Evolutionary conservation across 495 filamentous ascomycete genomes (phyloP), one percentile per base, ranked within the genome.

Genomic region (Hypoxylon rickii): DNA sequence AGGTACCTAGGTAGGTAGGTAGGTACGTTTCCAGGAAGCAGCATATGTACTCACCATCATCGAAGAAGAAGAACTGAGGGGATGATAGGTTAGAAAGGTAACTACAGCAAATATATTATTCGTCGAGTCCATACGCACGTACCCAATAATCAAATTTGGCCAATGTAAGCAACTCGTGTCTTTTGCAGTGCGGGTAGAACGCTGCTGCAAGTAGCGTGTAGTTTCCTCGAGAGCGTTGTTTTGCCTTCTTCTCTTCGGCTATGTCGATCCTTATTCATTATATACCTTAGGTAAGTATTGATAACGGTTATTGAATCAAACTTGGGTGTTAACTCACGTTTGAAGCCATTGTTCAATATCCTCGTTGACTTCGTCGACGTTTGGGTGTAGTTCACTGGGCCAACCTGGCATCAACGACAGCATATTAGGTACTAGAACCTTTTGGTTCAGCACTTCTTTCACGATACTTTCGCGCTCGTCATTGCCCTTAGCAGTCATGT

Each of bases 181-280:
- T 67, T 44, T 59, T 67, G 33, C 65, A 67, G 18, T 65, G 44
- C 13, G 65, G 65, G 20, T 67, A 67, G 15, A 62, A 65, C 19
- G 57, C 48, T 7, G 54, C 58, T 7, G 65, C 56, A 18, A 67
- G 48, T 2, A 65, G 22, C 6, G 57, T 59, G 17, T 67, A 67
- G 32, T 67, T 56, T 18, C 61, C 65, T 10, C 53, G 57, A 43
- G 47, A 32, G 22, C 65, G 58, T 41, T 67, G 65, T 36, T 67
- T 67, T 11, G 54, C 58, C 21, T 67, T 67, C 33, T 65, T 67
- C 32, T 57, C 52, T 34, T 56, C 54, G 12, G 51, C 54, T 6
- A 67, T 22, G n/a, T 67, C 57, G 40, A 67, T 43, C 1, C 65
- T 67, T 5, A 2, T 21, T 16, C 7, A 16, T n/a, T 13, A 2